phyloP scores from a whole-genome alignment of 2,329 filamentous ascomycete species.

The Aspergillus fijiensis region DNA sequence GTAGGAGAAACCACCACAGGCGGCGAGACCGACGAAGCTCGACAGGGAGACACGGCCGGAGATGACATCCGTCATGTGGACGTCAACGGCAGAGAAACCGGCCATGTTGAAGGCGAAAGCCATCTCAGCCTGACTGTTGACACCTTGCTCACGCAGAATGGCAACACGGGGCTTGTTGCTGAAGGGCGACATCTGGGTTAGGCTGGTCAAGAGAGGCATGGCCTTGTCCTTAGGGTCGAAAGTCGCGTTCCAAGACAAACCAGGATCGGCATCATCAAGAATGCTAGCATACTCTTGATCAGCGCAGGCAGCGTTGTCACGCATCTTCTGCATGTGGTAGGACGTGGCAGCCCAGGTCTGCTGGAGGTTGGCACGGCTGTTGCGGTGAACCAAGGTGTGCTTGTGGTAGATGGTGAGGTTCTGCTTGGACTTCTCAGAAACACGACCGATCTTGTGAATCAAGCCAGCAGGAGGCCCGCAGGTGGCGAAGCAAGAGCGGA shows the following conservation, averaged over 20 bases:
- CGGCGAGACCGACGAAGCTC: constrained; percentile 82
- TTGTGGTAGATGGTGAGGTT: constrained; percentile 73
- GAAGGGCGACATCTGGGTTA: constrained; percentile 58
- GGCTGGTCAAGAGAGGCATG: constrained; percentile 64
- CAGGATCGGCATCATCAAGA: constrained; percentile 72
- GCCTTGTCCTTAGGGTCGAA: constrained; percentile 78
- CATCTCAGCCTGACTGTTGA: constrained; percentile 97
- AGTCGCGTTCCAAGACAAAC: constrained; percentile 78
- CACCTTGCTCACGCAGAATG: constrained; percentile 91
- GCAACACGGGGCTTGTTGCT: constrained; percentile 73
- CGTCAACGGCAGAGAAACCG: constrained; percentile 86
- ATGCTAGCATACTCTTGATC: constrained; percentile 79
- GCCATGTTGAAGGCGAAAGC: constrained; percentile 91
- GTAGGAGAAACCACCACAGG: constrained; percentile 97
- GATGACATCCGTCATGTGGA: constrained; percentile 93
- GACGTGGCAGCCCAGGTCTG: constrained; percentile 87
- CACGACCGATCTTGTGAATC: constrained; percentile 79
- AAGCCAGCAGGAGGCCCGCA: constrained; percentile 79
- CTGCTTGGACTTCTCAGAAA: constrained; percentile 68
- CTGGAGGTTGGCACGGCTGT: constrained; percentile 72
- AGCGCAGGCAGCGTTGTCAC: constrained; percentile 85
- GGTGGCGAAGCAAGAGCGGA: constrained; percentile 86
- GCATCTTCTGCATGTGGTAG: constrained; percentile 82
- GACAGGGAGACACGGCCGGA: constrained; percentile 75
- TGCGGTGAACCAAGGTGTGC: constrained; percentile 65